phyloP scores from a whole-genome alignment of 2,329 filamentous ascomycete species.

The Xylaria sp. region DNA sequence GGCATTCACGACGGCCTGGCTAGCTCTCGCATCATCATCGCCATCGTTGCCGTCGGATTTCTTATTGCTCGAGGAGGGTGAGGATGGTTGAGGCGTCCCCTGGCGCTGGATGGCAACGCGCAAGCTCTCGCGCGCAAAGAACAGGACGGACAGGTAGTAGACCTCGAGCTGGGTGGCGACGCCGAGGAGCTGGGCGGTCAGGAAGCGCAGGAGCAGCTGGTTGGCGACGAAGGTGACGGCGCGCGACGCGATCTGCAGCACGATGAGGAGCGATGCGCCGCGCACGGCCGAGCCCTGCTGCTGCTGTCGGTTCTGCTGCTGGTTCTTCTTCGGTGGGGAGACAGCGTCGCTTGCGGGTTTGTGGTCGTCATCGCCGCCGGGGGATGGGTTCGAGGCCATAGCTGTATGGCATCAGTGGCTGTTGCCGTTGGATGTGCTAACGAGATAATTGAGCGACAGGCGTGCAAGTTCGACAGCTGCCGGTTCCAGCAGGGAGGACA shows the following conservation, averaged over 20 bases:
- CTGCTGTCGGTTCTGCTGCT: no score
- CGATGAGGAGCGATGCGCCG: constrained; percentile 83
- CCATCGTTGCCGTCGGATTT: constrained; percentile 24
- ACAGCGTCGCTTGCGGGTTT: no score
- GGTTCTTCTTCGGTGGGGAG: no score
- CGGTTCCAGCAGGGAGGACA: no score
- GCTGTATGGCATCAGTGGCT: no score
- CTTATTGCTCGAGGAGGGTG: constrained; percentile 23
- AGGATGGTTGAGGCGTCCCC: no score
- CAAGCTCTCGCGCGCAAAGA: constrained; percentile 89
- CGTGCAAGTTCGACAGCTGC: no score
- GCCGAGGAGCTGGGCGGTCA: constrained; percentile 84
- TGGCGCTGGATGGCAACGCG: constrained; percentile 90
- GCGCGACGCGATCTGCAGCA: constrained; percentile 85
- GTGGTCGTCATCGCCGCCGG: no score
- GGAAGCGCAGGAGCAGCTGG: constrained; percentile 83
- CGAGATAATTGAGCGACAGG: no score
- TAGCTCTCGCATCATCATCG: constrained; percentile 40
- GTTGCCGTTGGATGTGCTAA: no score
- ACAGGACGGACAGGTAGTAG: constrained; percentile 89
- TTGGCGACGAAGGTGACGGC: constrained; percentile 89
- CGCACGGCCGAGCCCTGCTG: constrained; percentile 50
- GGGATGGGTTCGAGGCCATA: no score
- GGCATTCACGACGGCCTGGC: constrained; percentile 84
- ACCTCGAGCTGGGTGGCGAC: constrained; percentile 89